A percentile compares a stretch with the other conserved stretches of the same genome.
Evolutionary conservation across 1,139 yeast genomes (phyloP).

Genomic region (Hyphopichia khmerensis): DNA sequence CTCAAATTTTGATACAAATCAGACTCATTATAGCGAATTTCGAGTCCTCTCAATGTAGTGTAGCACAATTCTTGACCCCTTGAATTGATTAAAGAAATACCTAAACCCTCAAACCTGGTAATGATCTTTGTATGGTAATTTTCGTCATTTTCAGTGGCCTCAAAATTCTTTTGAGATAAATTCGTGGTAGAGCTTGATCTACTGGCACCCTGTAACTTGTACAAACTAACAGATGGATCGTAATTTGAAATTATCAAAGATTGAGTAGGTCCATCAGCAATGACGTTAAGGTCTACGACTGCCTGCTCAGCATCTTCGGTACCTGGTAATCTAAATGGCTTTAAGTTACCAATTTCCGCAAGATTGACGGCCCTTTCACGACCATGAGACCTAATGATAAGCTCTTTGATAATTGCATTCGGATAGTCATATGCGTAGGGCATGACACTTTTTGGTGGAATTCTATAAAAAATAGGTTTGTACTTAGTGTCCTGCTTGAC

Average conservation of each 20-base stretch:
- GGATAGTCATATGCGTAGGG: conserved; percentile 99
- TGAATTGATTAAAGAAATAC: conserved; percentile 77
- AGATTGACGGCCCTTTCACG: conserved; percentile 77
- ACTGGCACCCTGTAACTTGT: conserved; percentile 47
- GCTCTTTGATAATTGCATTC: conserved; percentile 80
- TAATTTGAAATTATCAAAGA: conserved; percentile 81
- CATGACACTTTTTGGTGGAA: conserved; percentile 93
- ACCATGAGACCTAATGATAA: conserved; percentile 70
- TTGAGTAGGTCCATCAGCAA: conserved; percentile 96
- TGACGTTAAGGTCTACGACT: conserved; percentile 83
- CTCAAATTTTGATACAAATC: conserved; percentile 80
- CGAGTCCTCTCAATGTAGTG: conserved; percentile 76
- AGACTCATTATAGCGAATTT: conserved; percentile 77
- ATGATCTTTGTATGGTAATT: conserved; percentile 62
- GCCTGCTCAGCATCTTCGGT: conserved; percentile 41
- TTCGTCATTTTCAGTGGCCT: conserved; percentile 65
- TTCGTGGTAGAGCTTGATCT: conserved; percentile 26
- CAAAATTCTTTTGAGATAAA: conserved; percentile 50
- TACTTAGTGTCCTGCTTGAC: conserved; percentile 49
- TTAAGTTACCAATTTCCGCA: conserved; percentile 88
- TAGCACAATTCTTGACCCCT: conserved; percentile 78
- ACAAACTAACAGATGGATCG: conserved; percentile 74
- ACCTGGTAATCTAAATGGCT: conserved; percentile 77
- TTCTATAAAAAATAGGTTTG: conserved; percentile 71
- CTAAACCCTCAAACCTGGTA: conserved; percentile 80